A percentile compares a stretch with the other conserved stretches of the same genome.
These are phyloP conservation scores for Dictyostelium discoideum DNA, from an alignment of 78 protist genomes.

Conservation along the genomic window DNA sequence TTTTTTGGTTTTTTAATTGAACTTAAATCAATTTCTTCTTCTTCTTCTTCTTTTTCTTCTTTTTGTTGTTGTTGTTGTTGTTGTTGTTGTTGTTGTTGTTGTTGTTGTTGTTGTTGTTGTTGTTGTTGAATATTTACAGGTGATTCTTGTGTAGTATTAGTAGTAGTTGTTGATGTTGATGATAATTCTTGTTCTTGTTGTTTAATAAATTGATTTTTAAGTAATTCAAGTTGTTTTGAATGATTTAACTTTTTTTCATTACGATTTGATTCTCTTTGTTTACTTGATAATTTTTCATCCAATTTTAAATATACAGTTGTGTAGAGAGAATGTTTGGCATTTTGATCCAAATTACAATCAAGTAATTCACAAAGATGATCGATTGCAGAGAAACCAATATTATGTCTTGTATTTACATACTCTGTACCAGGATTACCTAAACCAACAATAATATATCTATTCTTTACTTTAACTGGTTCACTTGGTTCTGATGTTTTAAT, in stretches of 20 bases:
- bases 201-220: neutral
- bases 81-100: neutral
- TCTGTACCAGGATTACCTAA: constrained; percentile 79
- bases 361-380: constrained; percentile 35
- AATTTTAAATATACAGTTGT: constrained; percentile 14
- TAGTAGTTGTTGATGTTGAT: neutral
- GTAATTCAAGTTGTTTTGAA: neutral
- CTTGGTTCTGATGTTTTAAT: neutral
- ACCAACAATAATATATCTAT: constrained; percentile 69
- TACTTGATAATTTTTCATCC: constrained; percentile 19
- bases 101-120: neutral
- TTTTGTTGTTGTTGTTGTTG: neutral
- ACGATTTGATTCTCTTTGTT: neutral
- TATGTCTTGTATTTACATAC: constrained; percentile 64
- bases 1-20: neutral
- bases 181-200: neutral
- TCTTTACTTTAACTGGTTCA: constrained; percentile 1
- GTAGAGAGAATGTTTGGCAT: neutral
- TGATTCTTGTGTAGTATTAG: neutral
- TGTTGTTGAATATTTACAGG: neutral
- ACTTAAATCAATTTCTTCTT: neutral
- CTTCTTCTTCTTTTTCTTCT: neutral
- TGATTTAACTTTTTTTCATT: neutral
- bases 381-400: constrained; percentile 71
- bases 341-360: neutral